Conservation (phyloP, 1,284 basidiomycete species). For the Marasmius tenuissimus region DNA sequence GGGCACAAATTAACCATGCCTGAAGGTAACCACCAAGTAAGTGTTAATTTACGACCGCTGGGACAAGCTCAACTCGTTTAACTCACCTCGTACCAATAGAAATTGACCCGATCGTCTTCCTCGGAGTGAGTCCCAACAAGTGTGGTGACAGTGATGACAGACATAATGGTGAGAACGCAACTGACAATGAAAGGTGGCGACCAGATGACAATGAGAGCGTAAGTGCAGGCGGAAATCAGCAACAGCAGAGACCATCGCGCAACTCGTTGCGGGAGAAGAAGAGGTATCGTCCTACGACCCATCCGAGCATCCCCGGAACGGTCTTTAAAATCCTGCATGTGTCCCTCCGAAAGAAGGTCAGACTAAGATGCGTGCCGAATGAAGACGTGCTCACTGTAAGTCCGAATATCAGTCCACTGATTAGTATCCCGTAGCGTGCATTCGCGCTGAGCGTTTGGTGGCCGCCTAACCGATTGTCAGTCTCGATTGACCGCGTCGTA, state of each 20-base stretch:
- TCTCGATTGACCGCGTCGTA: neutral
- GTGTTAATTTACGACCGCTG: neutral
- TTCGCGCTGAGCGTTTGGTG: constrained; percentile 16
- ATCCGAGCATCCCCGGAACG: constrained; percentile 27
- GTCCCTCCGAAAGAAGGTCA: constrained; percentile 13
- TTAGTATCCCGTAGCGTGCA: constrained; percentile 18
- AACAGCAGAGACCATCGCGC: neutral
- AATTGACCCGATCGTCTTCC: neutral
- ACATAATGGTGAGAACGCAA: neutral
- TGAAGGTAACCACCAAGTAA: neutral
- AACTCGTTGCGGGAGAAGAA: constrained; percentile 19
- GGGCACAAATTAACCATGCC: neutral
- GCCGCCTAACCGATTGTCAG: constrained; percentile 10
- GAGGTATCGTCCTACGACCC: constrained; percentile 31
- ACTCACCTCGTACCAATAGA: constrained; percentile 1
- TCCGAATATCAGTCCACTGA: constrained; percentile 26
- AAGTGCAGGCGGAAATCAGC: neutral
- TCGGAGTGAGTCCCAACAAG: neutral
- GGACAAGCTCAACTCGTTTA: too few relatives aligned
- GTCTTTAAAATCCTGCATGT: constrained; percentile 35
- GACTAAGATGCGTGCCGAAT: neutral
- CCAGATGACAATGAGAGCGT: neutral
- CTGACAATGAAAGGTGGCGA: neutral
- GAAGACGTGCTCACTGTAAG: constrained; percentile 21
- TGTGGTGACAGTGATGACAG: neutral